Percentiles rank a stretch among this genome's conserved stretches.
Conservation (phyloP, 1,139 yeast species). For the Scheffersomyces lignicola region DNA sequence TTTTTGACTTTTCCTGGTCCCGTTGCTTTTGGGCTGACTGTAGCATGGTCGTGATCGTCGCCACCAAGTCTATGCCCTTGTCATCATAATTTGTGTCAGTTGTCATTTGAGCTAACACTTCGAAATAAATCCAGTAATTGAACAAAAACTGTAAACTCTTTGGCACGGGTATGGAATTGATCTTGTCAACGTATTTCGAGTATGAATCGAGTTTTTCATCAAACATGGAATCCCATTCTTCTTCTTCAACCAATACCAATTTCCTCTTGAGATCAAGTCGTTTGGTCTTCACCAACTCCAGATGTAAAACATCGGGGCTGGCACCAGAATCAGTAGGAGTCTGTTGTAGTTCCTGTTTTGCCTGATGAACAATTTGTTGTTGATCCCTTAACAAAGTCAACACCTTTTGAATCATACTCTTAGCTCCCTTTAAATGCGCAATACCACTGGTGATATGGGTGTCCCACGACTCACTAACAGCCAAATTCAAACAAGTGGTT, state of each 20-base stretch:
- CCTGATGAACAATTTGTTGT: slow-evolving; percentile 18
- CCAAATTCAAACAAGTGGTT: slow-evolving; percentile 61
- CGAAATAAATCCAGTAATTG: slow-evolving; percentile 66
- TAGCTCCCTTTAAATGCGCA: slow-evolving; percentile 67
- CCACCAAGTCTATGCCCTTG: slow-evolving; percentile 44
- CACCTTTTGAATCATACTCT: slow-evolving; percentile 56
- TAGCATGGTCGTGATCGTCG: slow-evolving; percentile 35
- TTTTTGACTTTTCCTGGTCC: not conserved
- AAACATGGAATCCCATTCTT: slow-evolving; percentile 37
- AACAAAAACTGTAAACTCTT: slow-evolving; percentile 53
- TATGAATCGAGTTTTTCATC: slow-evolving; percentile 13
- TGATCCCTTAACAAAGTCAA: slow-evolving; percentile 31
- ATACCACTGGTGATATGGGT: slow-evolving; percentile 65
- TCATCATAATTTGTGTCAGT: slow-evolving; percentile 47
- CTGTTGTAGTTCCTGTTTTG: slow-evolving; percentile 12
- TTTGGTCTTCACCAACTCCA: slow-evolving; percentile 12
- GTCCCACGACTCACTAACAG: slow-evolving; percentile 71
- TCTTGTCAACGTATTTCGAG: slow-evolving; percentile 5
- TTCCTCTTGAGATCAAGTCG: slow-evolving; percentile 21
- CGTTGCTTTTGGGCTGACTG: slow-evolving; percentile 12
- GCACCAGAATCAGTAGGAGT: slow-evolving; percentile 5
- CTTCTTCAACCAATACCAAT: slow-evolving; percentile 32
- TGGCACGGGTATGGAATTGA: slow-evolving; percentile 26
- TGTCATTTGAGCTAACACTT: slow-evolving; percentile 65
- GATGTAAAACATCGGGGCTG: slow-evolving; percentile 14